These are phyloP conservation scores for Hemisphaericaspora lyxosophila DNA, from an alignment of 1,139 yeast species.

Conservation along the genomic window DNA sequence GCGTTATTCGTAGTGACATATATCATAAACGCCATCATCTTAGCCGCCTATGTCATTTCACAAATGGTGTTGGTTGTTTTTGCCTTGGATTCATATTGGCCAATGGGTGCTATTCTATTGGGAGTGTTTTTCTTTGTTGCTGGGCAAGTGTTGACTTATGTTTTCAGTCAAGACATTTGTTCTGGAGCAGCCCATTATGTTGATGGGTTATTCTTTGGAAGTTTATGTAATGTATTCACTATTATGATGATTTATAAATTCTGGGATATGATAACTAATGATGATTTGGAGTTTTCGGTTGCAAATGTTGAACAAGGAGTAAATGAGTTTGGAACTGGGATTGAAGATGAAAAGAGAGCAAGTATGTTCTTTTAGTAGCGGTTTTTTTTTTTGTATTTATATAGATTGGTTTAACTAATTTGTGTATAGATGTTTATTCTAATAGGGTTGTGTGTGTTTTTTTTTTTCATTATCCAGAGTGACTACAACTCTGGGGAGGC, in stretches of 20 bases:
- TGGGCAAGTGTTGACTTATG: constrained; percentile 77
- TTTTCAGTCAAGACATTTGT: constrained; percentile 66
- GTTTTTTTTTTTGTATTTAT: no score
- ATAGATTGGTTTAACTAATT: no score
- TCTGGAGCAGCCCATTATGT: constrained; percentile 74
- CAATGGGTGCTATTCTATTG: constrained; percentile 73
- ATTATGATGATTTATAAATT: constrained; percentile 94
- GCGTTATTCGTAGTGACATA: constrained; percentile 70
- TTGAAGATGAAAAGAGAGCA: constrained; percentile 37
- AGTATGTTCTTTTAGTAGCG: constrained; percentile 26
- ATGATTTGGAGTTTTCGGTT: constrained; percentile 90
- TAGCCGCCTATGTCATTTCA: constrained; percentile 62
- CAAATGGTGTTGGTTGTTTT: constrained; percentile 71
- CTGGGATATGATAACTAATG: constrained; percentile 97
- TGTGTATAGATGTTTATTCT: no score
- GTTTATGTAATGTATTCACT: constrained; percentile 75
- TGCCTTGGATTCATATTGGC: constrained; percentile 79
- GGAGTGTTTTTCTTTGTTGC: constrained; percentile 74
- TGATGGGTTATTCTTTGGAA: constrained; percentile 86
- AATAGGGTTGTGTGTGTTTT: no score
- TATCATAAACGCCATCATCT: constrained; percentile 64
- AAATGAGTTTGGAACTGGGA: constrained; percentile 23
- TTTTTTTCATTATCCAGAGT: no score
- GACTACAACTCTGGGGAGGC: no score
- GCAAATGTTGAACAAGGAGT: constrained; percentile 46